Conservation (phyloP, 176 grass and related monocot genomes). For the Triticum monococcum region DNA sequence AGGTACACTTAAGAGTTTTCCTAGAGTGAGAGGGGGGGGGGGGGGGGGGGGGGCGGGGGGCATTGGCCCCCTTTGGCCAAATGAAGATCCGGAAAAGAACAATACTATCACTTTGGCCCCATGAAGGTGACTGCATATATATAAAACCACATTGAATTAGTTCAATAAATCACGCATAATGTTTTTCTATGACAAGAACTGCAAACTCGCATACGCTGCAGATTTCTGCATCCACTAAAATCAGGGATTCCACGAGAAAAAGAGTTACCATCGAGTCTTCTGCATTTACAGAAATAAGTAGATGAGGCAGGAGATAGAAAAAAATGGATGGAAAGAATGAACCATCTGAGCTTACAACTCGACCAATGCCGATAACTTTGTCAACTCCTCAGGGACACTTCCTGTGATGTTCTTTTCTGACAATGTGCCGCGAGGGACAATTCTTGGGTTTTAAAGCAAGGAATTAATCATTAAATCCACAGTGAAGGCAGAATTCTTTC, state of each 20-base stretch:
- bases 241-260: conserved; percentile 82
- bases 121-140: conserved; percentile 76
- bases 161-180: conserved; percentile 9
- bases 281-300: conserved; percentile 35
- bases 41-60: too few species aligned
- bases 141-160: conserved; percentile 7
- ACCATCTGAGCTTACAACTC: conserved; percentile 78
- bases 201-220: conserved; percentile 74
- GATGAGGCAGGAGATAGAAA: conserved; percentile 11
- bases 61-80: too few species aligned
- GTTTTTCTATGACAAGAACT: neutral
- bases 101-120: neutral
- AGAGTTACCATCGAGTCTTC: conserved; percentile 67
- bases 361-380: conserved; percentile 64
- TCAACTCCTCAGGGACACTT: conserved; percentile 73
- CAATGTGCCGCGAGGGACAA: conserved; percentile 43
- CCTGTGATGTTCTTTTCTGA: conserved; percentile 76
- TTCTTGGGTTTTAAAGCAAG: neutral
- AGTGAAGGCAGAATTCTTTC: conserved; percentile 17
- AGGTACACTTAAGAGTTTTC: too few species aligned
- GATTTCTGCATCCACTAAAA: conserved; percentile 67
- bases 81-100: too few species aligned
- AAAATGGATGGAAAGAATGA: conserved; percentile 8
- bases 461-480: conserved; percentile 3
- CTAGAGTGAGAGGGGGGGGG: too few species aligned